phyloP scores from a whole-genome alignment of 345 rosid species.

The Noccaea caerulescens region DNA sequence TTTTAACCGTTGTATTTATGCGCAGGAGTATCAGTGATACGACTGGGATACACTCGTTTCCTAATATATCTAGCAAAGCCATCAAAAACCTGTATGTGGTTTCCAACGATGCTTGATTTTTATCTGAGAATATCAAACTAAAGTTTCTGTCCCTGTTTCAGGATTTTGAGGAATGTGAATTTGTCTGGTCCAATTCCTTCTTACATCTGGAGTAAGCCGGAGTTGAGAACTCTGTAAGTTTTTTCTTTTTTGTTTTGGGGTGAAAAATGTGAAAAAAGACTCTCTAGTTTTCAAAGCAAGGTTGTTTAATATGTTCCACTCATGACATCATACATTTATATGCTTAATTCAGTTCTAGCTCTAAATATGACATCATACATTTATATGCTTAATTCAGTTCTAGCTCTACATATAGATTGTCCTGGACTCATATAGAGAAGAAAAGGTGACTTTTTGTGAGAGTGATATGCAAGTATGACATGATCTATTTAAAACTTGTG shows the following conservation, averaged over 20 bases:
- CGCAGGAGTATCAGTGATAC: conserved; percentile 60
- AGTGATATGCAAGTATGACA: conserved; percentile 5
- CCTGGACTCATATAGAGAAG: not conserved
- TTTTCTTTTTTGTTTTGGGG: too few species aligned
- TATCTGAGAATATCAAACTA: not conserved
- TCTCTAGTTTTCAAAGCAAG: not conserved
- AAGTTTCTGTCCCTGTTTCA: not conserved
- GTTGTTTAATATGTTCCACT: conserved; percentile 6
- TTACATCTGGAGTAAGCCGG: conserved; percentile 16
- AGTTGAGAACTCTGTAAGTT: conserved; percentile 25
- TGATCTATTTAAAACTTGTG: not conserved
- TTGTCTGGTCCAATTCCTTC: conserved; percentile 40
- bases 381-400: not conserved
- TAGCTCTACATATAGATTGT: not conserved
- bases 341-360: not conserved
- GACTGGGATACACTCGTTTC: conserved; percentile 47
- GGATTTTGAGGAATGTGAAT: conserved; percentile 41
- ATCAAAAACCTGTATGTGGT: conserved; percentile 25
- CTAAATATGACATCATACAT: not conserved
- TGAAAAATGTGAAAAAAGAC: not conserved
- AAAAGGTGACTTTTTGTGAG: not conserved
- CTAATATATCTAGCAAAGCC: conserved; percentile 44
- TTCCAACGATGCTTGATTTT: not conserved
- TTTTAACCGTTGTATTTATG: not conserved
- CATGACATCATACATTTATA: not conserved